phyloP scores from a whole-genome alignment of 1,284 basidiomycete genomes.

The Hemileia vastatrix region DNA sequence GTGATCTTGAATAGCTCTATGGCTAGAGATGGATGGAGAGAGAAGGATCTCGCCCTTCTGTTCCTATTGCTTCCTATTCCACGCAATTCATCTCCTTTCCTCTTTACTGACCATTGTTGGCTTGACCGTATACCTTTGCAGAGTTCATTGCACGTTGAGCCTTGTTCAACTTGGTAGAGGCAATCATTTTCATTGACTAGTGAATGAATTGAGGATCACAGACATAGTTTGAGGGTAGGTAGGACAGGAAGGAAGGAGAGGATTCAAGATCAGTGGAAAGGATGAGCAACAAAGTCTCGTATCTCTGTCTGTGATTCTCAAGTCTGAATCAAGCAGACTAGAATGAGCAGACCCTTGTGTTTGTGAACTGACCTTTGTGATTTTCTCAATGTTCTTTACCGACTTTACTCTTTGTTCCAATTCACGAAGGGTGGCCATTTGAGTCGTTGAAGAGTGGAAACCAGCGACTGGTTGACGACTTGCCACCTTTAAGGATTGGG shows the following conservation, averaged over 20 bases:
- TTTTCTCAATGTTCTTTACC: conserved; percentile 93
- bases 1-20: too few species aligned
- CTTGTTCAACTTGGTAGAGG: conserved; percentile 90
- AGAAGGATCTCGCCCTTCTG: too few species aligned
- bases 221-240: not conserved
- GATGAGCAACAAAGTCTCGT: not conserved
- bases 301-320: not conserved
- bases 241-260: too few species aligned
- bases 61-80: too few species aligned
- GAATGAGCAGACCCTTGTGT: not conserved
- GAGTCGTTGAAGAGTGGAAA: conserved; percentile 61
- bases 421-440: conserved; percentile 95
- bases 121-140: conserved; percentile 86
- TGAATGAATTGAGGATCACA: not conserved
- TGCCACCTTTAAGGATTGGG: too few species aligned
- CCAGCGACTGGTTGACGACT: conserved; percentile 50
- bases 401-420: conserved; percentile 95
- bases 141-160: conserved; percentile 87
- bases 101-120: conserved; percentile 94
- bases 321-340: not conserved
- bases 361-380: conserved; percentile 70
- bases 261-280: too few species aligned
- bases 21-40: too few species aligned
- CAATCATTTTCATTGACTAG: conserved; percentile 99
- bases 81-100: too few species aligned